Percentiles rank a stretch among this genome's conserved stretches.
These are phyloP conservation scores for Melaleuca quinquenervia DNA, from an alignment of 345 rosid species.

Conservation along the genomic window DNA sequence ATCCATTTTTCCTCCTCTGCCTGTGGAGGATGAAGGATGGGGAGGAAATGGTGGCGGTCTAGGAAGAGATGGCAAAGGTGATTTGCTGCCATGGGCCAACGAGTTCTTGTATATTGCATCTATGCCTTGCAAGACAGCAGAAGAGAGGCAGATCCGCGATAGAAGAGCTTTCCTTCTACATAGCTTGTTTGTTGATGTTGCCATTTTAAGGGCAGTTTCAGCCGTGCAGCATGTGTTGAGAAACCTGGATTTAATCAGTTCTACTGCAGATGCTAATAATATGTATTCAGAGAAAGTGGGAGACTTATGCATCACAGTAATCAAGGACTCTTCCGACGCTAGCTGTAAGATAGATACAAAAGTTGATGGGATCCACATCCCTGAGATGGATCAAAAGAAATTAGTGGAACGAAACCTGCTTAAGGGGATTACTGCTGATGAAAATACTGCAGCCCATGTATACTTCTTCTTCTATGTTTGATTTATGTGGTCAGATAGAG, in stretches of 20 bases:
- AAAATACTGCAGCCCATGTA: slow-evolving; percentile 93
- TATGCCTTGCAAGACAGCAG: slow-evolving; percentile 86
- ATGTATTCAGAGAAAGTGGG: slow-evolving; percentile 56
- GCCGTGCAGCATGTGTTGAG: slow-evolving; percentile 51
- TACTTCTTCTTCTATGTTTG: slow-evolving; percentile 21
- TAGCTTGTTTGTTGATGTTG: slow-evolving; percentile 82
- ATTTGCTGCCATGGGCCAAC: slow-evolving; percentile 75
- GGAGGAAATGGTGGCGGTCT: slow-evolving; percentile 95
- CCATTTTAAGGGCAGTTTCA: slow-evolving; percentile 75
- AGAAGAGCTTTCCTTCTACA: slow-evolving; percentile 96
- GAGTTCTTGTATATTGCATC: slow-evolving; percentile 68
- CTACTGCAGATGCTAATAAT: slow-evolving; percentile 14
- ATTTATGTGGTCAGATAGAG: not conserved
- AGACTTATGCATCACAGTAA: slow-evolving; percentile 51
- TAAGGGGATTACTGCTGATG: slow-evolving; percentile 97
- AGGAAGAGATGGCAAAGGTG: slow-evolving; percentile 69
- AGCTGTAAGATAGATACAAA: slow-evolving; percentile 84
- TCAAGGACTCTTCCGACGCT: slow-evolving; percentile 58
- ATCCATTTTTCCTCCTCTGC: slow-evolving; percentile 59
- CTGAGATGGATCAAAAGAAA: slow-evolving; percentile 45
- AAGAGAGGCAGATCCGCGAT: slow-evolving; percentile 91
- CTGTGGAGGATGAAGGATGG: slow-evolving; percentile 86
- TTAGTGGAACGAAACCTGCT: slow-evolving; percentile 70
- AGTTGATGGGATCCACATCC: slow-evolving; percentile 74
- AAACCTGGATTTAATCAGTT: slow-evolving; percentile 18